Conservation (phyloP, 345 rosid species). For the Ailanthus altissimus region DNA sequence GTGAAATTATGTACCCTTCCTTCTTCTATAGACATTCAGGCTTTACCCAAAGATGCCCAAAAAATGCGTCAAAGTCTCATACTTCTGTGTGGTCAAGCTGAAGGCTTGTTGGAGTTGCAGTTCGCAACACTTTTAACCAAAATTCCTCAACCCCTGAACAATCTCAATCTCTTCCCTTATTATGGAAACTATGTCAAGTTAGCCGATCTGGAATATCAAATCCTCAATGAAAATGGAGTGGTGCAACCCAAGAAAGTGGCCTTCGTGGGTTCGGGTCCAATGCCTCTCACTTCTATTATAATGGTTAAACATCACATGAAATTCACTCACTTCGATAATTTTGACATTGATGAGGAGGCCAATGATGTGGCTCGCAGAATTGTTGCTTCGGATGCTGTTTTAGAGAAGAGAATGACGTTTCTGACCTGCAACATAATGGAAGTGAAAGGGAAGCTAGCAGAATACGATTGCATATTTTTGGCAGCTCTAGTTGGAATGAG, state of each 20-base stretch:
- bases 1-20: constrained; percentile 35
- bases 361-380: constrained; percentile 31
- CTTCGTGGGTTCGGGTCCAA: constrained; percentile 45
- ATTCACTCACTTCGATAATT: constrained; percentile 35
- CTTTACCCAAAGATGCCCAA: constrained; percentile 18
- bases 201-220: constrained; percentile 29
- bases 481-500: constrained; percentile 35
- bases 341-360: constrained; percentile 34
- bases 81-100: constrained; percentile 34
- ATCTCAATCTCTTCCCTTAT: constrained; percentile 38
- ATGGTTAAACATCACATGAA: constrained; percentile 40
- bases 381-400: constrained; percentile 27
- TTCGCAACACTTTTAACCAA: constrained; percentile 35
- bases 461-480: constrained; percentile 29
- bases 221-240: constrained; percentile 30
- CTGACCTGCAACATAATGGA: constrained; percentile 24
- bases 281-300: constrained; percentile 44
- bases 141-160: constrained; percentile 24
- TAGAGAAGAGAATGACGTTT: constrained; percentile 39
- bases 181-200: constrained; percentile 41
- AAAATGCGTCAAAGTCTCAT: constrained; percentile 33
- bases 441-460: constrained; percentile 31
- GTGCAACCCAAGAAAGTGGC: constrained; percentile 38
- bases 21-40: constrained; percentile 24
- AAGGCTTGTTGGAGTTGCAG: constrained; percentile 40